Conservation (phyloP, 805 yeast species). For the Kluyveromyces lactis region DNA sequence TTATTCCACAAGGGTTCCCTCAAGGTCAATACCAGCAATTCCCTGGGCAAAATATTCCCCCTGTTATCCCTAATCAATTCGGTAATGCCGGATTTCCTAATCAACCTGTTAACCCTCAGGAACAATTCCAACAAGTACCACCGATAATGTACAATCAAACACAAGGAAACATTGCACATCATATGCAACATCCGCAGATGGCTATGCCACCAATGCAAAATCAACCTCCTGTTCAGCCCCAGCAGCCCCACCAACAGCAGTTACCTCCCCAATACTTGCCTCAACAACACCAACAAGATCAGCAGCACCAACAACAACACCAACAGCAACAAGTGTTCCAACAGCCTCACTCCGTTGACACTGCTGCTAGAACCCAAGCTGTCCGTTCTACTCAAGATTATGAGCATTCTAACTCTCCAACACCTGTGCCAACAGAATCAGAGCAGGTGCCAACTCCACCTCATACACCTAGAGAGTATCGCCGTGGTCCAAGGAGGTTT, state of each 20-base stretch:
- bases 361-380: not conserved
- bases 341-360: slow-evolving; percentile 14
- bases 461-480: slow-evolving; percentile 8
- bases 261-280: slow-evolving; percentile 18
- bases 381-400: not conserved
- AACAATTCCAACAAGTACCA: slow-evolving; percentile 6
- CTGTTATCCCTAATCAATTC: slow-evolving; percentile 7
- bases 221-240: slow-evolving; percentile 17
- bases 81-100: slow-evolving; percentile 1
- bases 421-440: not conserved
- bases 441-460: slow-evolving; percentile 7
- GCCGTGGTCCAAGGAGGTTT: slow-evolving; percentile 20
- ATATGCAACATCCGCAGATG: slow-evolving; percentile 1
- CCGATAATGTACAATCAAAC: slow-evolving; percentile 1
- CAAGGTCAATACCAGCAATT: slow-evolving; percentile 11
- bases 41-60: slow-evolving; percentile 3
- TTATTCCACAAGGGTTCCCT: slow-evolving; percentile 26
- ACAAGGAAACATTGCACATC: slow-evolving; percentile 1
- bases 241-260: slow-evolving; percentile 9
- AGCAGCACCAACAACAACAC: slow-evolving; percentile 16
- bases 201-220: slow-evolving; percentile 10
- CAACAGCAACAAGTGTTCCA: slow-evolving; percentile 21
- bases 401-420: not conserved
- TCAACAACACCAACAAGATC: slow-evolving; percentile 16
- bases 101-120: slow-evolving; percentile 3